Conservation (phyloP, 208 protist genomes). For the Trypanosoma cruzi region DNA sequence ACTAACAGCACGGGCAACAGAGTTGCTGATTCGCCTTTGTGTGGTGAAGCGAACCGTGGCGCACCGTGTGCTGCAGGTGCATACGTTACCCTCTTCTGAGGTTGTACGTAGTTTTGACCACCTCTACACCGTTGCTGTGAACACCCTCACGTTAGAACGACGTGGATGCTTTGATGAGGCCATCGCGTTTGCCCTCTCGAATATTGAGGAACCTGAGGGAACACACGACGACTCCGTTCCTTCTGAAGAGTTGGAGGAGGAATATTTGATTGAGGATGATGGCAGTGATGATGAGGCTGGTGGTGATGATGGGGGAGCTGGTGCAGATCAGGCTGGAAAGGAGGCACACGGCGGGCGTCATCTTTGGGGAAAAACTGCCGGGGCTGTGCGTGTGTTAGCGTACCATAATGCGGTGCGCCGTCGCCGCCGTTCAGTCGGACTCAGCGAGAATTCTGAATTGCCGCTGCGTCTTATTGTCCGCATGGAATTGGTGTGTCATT, state of each 20-base stretch:
- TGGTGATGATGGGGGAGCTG: neutral
- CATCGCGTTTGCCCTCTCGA: constrained; percentile 30
- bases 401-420: constrained; percentile 52
- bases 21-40: constrained; percentile 68
- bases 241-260: too few species aligned
- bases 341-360: neutral
- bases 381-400: constrained; percentile 47
- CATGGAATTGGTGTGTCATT: constrained; percentile 75
- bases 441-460: constrained; percentile 51
- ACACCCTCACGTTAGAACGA: constrained; percentile 22
- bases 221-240: too few species aligned
- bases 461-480: constrained; percentile 56
- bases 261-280: neutral
- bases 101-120: constrained; percentile 61
- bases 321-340: neutral
- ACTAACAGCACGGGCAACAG: constrained; percentile 67
- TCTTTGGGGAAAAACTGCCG: constrained; percentile 54
- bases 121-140: constrained; percentile 57
- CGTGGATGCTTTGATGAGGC: constrained; percentile 37
- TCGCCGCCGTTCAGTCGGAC: constrained; percentile 51
- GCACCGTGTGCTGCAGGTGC: constrained; percentile 62
- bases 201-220: constrained; percentile 26
- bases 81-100: constrained; percentile 63
- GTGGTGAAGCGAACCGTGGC: constrained; percentile 59
- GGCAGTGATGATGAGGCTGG: neutral